A percentile compares a stretch with the other conserved stretches of the same genome.
phyloP scores from a whole-genome alignment of 2,329 filamentous ascomycete genomes.

The Ophiocordyceps polyrhachis-furcata region DNA sequence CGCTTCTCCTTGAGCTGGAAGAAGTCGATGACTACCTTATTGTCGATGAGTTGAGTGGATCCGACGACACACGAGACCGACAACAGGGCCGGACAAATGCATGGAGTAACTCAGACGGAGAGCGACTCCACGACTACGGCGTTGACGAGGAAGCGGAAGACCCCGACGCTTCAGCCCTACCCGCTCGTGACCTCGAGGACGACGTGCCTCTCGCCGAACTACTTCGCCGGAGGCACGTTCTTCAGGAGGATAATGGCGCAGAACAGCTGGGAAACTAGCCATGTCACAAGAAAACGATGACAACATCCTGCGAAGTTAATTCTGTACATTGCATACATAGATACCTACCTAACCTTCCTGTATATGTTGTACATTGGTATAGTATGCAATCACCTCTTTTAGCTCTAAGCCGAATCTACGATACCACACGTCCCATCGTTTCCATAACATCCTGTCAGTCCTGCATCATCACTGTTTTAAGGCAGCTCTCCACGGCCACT shows the following conservation, averaged over 20 bases:
- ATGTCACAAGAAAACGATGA: no score
- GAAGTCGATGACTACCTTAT: constrained; percentile 37
- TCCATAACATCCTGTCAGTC: not conserved
- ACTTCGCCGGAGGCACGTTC: constrained; percentile 33
- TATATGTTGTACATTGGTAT: not conserved
- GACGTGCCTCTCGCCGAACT: constrained; percentile 55
- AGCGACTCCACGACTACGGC: constrained; percentile 56
- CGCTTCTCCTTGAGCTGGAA: constrained; percentile 30
- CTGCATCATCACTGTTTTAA: no score
- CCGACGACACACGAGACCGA: constrained; percentile 16
- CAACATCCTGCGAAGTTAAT: no score
- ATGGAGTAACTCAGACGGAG: constrained; percentile 62
- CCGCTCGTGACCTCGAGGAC: constrained; percentile 17
- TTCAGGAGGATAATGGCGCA: constrained; percentile 9
- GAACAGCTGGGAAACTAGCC: constrained; percentile 7
- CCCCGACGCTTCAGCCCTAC: constrained; percentile 6
- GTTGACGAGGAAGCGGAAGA: constrained; percentile 57
- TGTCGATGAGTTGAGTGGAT: constrained; percentile 35
- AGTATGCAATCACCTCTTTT: not conserved
- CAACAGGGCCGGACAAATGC: constrained; percentile 19
- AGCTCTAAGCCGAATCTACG: not conserved
- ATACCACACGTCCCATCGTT: not conserved
- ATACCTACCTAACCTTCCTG: not conserved
- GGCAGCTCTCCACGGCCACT: not conserved
- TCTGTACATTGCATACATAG: no score